Conservation (phyloP, 257 asterid genomes). For the Rhazya stricta region DNA sequence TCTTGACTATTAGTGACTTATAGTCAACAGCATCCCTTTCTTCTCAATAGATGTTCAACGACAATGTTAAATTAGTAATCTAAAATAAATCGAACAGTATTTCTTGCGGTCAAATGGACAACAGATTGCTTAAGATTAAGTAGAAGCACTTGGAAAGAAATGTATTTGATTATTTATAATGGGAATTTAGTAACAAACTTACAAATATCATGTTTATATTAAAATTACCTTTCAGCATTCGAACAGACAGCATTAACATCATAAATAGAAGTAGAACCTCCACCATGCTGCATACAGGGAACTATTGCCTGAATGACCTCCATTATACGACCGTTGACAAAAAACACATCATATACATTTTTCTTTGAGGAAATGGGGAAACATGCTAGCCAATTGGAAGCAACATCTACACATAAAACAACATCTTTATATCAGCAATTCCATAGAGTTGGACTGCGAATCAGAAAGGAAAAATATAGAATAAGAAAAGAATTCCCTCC, state of each 20-base stretch:
- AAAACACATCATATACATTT: constrained; percentile 70
- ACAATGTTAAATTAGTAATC: not conserved
- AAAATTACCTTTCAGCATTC: constrained; percentile 76
- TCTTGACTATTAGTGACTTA: not conserved
- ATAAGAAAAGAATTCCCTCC: not conserved
- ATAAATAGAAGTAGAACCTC: constrained; percentile 31
- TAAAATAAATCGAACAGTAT: not conserved
- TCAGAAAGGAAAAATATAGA: constrained; percentile 4
- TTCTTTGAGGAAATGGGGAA: constrained; percentile 81
- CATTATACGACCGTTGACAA: constrained; percentile 50
- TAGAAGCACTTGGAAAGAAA: not conserved
- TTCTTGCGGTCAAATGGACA: not conserved
- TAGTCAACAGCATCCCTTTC: not conserved
- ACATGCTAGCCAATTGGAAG: constrained; percentile 80
- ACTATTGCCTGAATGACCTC: constrained; percentile 62
- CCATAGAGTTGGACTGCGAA: constrained; percentile 7
- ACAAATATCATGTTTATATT: not conserved
- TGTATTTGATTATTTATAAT: not conserved
- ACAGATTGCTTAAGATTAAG: not conserved
- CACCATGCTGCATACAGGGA: constrained; percentile 67
- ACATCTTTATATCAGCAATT: constrained; percentile 19
- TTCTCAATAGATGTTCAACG: not conserved
- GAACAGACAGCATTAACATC: constrained; percentile 47
- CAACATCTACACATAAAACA: constrained; percentile 53
- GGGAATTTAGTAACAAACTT: not conserved